These are phyloP conservation scores for Helicostylum pulchrum DNA, from an alignment of 192 early-diverging fungal genomes.

Conservation along the genomic window DNA sequence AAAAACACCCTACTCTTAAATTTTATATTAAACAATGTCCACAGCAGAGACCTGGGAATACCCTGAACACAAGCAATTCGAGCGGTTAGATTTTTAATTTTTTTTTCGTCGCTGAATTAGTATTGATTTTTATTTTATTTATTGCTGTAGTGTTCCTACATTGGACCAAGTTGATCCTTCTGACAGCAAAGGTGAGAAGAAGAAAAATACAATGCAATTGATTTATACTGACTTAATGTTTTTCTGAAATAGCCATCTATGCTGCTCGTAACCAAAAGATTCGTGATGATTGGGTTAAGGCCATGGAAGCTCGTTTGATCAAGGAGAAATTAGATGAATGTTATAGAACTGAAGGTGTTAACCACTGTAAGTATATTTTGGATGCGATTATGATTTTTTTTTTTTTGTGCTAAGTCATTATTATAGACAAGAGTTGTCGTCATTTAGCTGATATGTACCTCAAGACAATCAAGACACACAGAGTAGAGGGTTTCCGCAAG, in stretches of 20 bases:
- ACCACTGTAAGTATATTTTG: constrained; percentile 56
- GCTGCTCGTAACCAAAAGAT: constrained; percentile 75
- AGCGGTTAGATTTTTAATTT: constrained; percentile 22
- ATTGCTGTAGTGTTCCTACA: constrained; percentile 29
- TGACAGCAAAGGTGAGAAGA: constrained; percentile 37
- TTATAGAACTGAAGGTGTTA: constrained; percentile 89
- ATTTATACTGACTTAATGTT: not conserved
- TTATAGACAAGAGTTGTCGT: constrained; percentile 78
- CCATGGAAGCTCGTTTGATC: constrained; percentile 81
- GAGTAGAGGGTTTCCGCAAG: constrained; percentile 53
- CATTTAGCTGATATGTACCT: constrained; percentile 81
- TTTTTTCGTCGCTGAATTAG: not conserved
- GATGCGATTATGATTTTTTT: not conserved
- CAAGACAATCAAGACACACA: constrained; percentile 52
- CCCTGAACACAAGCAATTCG: constrained; percentile 38
- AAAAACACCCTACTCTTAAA: no score
- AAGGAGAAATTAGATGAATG: constrained; percentile 88
- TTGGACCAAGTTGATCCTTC: constrained; percentile 35
- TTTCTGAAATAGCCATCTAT: constrained; percentile 45
- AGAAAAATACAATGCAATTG: not conserved
- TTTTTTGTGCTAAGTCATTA: no score
- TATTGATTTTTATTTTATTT: not conserved
- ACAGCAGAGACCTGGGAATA: constrained; percentile 40
- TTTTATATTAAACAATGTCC: not conserved
- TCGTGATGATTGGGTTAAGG: constrained; percentile 89